Percentiles rank a stretch among this genome's conserved stretches.
Evolutionary conservation across 192 early-diverging fungal species (phyloP).

Genomic region (Umbelopsis sp.): DNA sequence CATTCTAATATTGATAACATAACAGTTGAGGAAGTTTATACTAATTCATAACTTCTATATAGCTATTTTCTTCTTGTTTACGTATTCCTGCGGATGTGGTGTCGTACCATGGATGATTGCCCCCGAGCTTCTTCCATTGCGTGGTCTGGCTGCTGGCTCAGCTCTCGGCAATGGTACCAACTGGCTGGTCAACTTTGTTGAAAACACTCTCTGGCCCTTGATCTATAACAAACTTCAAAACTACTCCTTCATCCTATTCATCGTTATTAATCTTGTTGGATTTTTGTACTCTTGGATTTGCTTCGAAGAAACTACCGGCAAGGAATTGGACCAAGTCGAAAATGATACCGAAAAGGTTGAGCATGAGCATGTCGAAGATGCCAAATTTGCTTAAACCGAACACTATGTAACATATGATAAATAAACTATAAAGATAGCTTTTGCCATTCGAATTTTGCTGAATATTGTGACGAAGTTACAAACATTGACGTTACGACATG

Average conservation of each 20-base stretch:
- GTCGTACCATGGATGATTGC: constrained; percentile 83
- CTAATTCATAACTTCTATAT: constrained; percentile 25
- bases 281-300: constrained; percentile 67
- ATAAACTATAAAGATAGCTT: too few relatives aligned
- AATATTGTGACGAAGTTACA: too few relatives aligned
- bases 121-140: constrained; percentile 78
- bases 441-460: too few relatives aligned
- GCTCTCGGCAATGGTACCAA: constrained; percentile 75
- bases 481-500: too few relatives aligned
- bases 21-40: too few relatives aligned
- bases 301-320: constrained; percentile 76
- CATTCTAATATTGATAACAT: neutral
- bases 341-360: constrained; percentile 27
- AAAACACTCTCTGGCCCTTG: constrained; percentile 45
- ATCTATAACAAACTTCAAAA: constrained; percentile 37
- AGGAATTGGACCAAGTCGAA: constrained; percentile 29
- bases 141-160: constrained; percentile 71
- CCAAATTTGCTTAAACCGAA: neutral
- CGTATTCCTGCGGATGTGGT: constrained; percentile 80
- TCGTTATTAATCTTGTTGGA: constrained; percentile 62
- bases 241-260: constrained; percentile 69
- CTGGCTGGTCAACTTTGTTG: constrained; percentile 61
- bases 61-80: constrained; percentile 74
- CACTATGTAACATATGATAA: too few relatives aligned
- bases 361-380: constrained; percentile 33